Conservation (phyloP, 345 rosid genomes). For the Ailanthus altissimus region DNA sequence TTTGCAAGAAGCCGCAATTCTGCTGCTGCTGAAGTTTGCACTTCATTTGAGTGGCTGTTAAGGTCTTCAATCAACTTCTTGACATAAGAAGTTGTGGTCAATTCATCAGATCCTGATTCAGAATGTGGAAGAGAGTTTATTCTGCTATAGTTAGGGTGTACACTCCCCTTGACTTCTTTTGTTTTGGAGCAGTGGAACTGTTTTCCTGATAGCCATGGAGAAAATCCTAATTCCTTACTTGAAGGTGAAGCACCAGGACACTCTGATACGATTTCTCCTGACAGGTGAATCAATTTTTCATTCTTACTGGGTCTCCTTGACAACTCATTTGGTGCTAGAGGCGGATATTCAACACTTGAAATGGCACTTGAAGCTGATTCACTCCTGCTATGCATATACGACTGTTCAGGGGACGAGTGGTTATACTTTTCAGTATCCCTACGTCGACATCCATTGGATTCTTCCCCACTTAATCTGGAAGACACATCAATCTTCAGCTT, state of each 20-base stretch:
- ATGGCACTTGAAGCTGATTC: constrained; percentile 74
- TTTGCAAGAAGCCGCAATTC: constrained; percentile 82
- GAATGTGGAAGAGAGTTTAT: constrained; percentile 34
- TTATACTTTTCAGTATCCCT: constrained; percentile 52
- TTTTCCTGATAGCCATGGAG: constrained; percentile 41
- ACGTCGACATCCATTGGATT: constrained; percentile 35
- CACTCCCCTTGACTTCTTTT: constrained; percentile 38
- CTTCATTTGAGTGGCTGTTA: constrained; percentile 49
- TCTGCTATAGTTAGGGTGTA: constrained; percentile 26
- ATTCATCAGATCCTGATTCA: constrained; percentile 44
- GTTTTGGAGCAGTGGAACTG: constrained; percentile 34
- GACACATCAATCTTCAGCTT: constrained; percentile 52
- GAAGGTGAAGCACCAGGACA: constrained; percentile 30
- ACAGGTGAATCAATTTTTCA: constrained; percentile 27
- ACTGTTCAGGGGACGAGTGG: constrained; percentile 53
- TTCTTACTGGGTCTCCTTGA: constrained; percentile 31
- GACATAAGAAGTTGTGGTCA: constrained; percentile 49
- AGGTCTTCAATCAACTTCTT: constrained; percentile 65
- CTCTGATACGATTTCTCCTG: constrained; percentile 37
- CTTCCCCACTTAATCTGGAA: constrained; percentile 48
- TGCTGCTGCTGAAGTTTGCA: constrained; percentile 69
- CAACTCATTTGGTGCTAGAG: constrained; percentile 43
- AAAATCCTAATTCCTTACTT: constrained; percentile 43
- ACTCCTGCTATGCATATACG: constrained; percentile 74
- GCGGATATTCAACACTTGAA: constrained; percentile 64